Percentiles rank a stretch among this genome's conserved stretches.
Evolutionary conservation across 2,329 filamentous ascomycete genomes (phyloP).

Genomic region (Cadophora luteo-olivacea): DNA sequence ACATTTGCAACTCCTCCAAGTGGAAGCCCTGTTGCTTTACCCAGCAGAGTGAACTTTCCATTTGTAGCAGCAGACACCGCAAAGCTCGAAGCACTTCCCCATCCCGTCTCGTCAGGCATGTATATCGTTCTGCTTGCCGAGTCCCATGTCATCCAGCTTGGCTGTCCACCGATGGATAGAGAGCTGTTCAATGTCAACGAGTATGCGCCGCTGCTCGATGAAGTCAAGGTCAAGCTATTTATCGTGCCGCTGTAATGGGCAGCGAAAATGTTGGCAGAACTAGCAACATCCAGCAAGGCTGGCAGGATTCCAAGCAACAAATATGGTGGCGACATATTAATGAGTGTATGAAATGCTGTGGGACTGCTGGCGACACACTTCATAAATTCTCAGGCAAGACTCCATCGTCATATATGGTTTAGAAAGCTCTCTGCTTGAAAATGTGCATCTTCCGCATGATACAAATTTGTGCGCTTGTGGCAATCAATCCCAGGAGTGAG

Average conservation of each 20-base stretch:
- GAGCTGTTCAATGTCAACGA: constrained; percentile 37
- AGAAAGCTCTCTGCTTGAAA: background rate
- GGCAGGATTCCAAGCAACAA: constrained; percentile 15
- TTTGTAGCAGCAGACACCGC: constrained; percentile 46
- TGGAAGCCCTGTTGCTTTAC: constrained; percentile 35
- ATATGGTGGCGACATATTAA: background rate
- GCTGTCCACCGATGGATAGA: constrained; percentile 47
- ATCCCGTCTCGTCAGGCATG: constrained; percentile 53
- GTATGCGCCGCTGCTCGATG: constrained; percentile 21
- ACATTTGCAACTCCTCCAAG: constrained; percentile 35
- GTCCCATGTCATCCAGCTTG: constrained; percentile 54
- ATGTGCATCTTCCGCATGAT: background rate
- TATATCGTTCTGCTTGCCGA: constrained; percentile 48
- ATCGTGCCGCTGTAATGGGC: constrained; percentile 53
- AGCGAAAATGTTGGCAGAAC: constrained; percentile 33
- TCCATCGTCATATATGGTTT: background rate
- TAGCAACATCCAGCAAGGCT: constrained; percentile 22
- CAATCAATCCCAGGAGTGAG: constrained; percentile 10
- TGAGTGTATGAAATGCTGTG: too few species aligned
- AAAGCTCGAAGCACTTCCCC: constrained; percentile 40
- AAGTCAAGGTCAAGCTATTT: constrained; percentile 47
- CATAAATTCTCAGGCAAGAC: background rate
- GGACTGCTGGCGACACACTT: background rate
- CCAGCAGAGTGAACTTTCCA: constrained; percentile 47
- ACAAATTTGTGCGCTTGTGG: background rate